These are phyloP conservation scores for Litsea cubeba DNA, from an alignment of 164 flowering plant species.

Conservation along the genomic window DNA sequence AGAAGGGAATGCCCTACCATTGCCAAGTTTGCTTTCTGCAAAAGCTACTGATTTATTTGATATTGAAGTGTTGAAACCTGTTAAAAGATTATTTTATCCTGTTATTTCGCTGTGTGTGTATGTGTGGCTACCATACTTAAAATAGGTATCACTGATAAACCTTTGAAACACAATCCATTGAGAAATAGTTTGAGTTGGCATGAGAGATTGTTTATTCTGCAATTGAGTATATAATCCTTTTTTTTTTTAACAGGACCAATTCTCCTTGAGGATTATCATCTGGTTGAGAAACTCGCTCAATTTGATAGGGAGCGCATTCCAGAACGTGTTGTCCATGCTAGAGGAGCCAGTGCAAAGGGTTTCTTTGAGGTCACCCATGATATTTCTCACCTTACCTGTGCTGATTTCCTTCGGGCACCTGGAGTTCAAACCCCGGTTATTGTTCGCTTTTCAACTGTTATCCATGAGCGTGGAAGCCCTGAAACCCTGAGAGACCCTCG, in stretches of 20 bases:
- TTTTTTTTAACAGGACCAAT: conserved; percentile 63
- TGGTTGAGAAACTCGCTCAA: conserved; percentile 90
- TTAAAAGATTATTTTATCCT: too few relatives aligned
- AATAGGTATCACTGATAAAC: too few relatives aligned
- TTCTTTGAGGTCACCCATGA: conserved; percentile 98
- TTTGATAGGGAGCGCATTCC: conserved; percentile 93
- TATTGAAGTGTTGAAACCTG: too few relatives aligned
- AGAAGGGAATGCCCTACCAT: too few relatives aligned
- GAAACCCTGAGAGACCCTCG: conserved; percentile 95
- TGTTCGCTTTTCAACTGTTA: conserved; percentile 88
- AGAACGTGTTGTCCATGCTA: conserved; percentile 98
- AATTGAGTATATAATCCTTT: background rate
- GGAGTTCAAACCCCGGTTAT: conserved; percentile 97
- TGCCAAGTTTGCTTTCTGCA: too few relatives aligned
- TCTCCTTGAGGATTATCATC: conserved; percentile 94
- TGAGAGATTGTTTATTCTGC: too few relatives aligned
- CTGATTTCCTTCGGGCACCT: conserved; percentile 94
- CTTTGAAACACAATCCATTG: too few relatives aligned
- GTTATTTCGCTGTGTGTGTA: too few relatives aligned
- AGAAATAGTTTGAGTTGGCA: too few relatives aligned
- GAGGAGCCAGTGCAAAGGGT: conserved; percentile 99
- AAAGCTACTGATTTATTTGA: too few relatives aligned
- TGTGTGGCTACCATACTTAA: too few relatives aligned
- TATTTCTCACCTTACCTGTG: conserved; percentile 80
- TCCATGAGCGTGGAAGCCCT: conserved; percentile 99